Percentiles rank a stretch among this genome's conserved stretches.
phyloP scores from a whole-genome alignment of 805 yeast genomes.

The Ogataea thermomethanolica region DNA sequence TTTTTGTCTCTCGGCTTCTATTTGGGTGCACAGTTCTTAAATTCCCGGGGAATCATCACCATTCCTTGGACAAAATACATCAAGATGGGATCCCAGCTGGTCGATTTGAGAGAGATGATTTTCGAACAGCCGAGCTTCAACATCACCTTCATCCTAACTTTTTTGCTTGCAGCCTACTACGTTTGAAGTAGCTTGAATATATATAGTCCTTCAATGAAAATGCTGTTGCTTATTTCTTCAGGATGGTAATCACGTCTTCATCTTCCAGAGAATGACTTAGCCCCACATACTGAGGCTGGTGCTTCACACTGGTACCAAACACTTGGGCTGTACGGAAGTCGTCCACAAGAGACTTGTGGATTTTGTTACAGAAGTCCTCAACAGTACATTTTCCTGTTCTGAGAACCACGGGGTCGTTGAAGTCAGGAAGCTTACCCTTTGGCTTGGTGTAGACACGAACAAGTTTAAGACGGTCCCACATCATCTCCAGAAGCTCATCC shows the following conservation, averaged over 20 bases:
- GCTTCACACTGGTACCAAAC: slow-evolving; percentile 91
- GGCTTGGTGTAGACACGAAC: slow-evolving; percentile 98
- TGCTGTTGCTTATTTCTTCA: slow-evolving; percentile 50
- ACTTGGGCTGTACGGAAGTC: slow-evolving; percentile 93
- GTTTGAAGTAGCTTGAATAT: slow-evolving; percentile 13
- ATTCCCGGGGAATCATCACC: slow-evolving; percentile 48
- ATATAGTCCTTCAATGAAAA: not conserved
- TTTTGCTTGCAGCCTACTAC: slow-evolving; percentile 59
- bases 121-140: slow-evolving; percentile 62
- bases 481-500: slow-evolving; percentile 87
- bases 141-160: slow-evolving; percentile 49
- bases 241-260: slow-evolving; percentile 95
- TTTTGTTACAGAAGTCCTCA: slow-evolving; percentile 94
- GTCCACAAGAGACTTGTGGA: slow-evolving; percentile 90
- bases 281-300: slow-evolving; percentile 96
- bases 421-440: slow-evolving; percentile 91
- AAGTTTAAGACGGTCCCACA: slow-evolving; percentile 91
- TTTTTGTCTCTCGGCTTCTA: slow-evolving; percentile 45
- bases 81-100: slow-evolving; percentile 34
- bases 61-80: slow-evolving; percentile 40
- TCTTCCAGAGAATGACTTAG: slow-evolving; percentile 79
- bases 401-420: slow-evolving; percentile 89
- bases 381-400: slow-evolving; percentile 79
- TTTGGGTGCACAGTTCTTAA: slow-evolving; percentile 49
- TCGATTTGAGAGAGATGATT: slow-evolving; percentile 49